phyloP scores from a whole-genome alignment of 2,329 filamentous ascomycete species.

The Colletotrichum orbiculare region DNA sequence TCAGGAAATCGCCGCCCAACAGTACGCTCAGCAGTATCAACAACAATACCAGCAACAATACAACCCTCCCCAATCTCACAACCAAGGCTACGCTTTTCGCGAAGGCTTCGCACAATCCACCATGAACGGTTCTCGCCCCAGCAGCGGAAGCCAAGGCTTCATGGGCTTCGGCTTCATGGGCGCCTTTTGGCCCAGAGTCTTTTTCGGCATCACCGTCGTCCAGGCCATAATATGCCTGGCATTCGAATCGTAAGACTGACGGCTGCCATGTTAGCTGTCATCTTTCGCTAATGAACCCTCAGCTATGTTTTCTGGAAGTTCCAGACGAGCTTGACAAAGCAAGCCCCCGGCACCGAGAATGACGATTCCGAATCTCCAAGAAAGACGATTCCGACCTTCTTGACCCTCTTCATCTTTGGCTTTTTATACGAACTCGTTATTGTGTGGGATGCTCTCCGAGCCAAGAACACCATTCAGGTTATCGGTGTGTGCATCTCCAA shows the following conservation, averaged over 20 bases:
- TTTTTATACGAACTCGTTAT: constrained; percentile 92
- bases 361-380: constrained; percentile 63
- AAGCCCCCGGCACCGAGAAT: constrained; percentile 46
- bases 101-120: constrained; percentile 49
- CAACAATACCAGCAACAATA: constrained; percentile 38
- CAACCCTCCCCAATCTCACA: constrained; percentile 40
- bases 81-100: constrained; percentile 46
- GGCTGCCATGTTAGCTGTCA: not conserved
- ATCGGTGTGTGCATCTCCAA: constrained; percentile 96
- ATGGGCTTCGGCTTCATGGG: constrained; percentile 76
- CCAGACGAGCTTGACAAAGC: constrained; percentile 67
- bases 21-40: constrained; percentile 43
- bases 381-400: constrained; percentile 89
- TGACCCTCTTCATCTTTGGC: constrained; percentile 96
- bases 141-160: constrained; percentile 36
- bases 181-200: constrained; percentile 88
- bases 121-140: constrained; percentile 40
- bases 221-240: constrained; percentile 85
- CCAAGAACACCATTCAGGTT: constrained; percentile 98
- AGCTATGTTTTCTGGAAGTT: constrained; percentile 94
- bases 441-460: constrained; percentile 90
- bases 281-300: constrained; percentile 12
- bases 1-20: constrained; percentile 38
- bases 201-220: constrained; percentile 77
- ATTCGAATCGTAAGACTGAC: constrained; percentile 81